Conservation (phyloP, 2,329 filamentous ascomycete genomes). For the Botryotinia convoluta region DNA sequence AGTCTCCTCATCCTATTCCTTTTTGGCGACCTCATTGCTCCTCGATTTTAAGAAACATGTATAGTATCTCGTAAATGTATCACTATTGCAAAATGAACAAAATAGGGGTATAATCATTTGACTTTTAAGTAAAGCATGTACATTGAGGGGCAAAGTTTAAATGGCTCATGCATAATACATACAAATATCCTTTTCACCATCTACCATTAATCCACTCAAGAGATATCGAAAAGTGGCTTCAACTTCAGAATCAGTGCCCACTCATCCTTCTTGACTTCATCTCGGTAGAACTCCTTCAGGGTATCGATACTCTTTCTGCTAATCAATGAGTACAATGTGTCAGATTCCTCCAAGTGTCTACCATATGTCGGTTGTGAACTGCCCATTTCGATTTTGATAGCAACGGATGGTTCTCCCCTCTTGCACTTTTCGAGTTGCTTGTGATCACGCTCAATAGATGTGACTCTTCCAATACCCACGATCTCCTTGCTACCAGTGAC, state of each 20-base stretch:
- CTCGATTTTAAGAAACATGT: not conserved
- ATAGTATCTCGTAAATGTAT: not conserved
- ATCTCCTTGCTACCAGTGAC: constrained; percentile 81
- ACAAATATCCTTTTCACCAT: not conserved
- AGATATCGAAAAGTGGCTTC: constrained; percentile 89
- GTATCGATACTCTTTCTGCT: constrained; percentile 87
- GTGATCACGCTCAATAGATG: constrained; percentile 95
- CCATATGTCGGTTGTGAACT: constrained; percentile 90
- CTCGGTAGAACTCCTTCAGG: constrained; percentile 91
- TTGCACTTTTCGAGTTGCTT: constrained; percentile 92
- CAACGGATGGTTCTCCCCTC: constrained; percentile 94
- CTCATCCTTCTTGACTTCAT: constrained; percentile 86
- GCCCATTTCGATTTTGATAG: constrained; percentile 95
- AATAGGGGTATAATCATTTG: not conserved
- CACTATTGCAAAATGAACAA: not conserved
- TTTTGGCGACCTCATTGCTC: not conserved
- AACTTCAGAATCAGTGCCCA: constrained; percentile 94
- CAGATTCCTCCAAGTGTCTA: constrained; percentile 88
- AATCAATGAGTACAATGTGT: constrained; percentile 83
- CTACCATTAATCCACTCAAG: constrained; percentile 23
- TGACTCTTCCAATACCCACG: constrained; percentile 85
- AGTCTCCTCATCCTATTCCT: not conserved
- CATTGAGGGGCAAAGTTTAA: not conserved
- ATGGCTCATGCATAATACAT: not conserved
- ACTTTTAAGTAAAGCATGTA: not conserved